Conservation (phyloP, 768 basidiomycete genomes). For the Podaxis sp. region DNA sequence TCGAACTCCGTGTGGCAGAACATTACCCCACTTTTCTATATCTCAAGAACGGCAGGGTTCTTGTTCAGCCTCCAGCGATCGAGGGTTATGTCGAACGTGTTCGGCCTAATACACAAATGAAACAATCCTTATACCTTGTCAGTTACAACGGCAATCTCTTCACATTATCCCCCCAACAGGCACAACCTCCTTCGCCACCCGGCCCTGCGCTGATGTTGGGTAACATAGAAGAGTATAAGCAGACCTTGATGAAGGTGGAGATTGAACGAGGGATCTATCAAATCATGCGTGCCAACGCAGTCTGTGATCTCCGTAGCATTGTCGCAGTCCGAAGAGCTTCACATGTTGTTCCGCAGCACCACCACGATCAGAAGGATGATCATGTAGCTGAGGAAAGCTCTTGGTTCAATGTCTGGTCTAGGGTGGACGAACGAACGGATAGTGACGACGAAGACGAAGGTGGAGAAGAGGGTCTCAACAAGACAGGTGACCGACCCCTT, state of each 20-base stretch:
- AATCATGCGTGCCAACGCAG: slow-evolving; percentile 62
- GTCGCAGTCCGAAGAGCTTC: slow-evolving; percentile 63
- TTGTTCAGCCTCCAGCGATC: slow-evolving; percentile 76
- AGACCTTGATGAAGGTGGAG: slow-evolving; percentile 50
- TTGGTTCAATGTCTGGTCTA: slow-evolving; percentile 33
- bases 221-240: slow-evolving; percentile 28
- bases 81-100: slow-evolving; percentile 87
- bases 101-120: slow-evolving; percentile 53
- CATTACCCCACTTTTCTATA: slow-evolving; percentile 58
- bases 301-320: slow-evolving; percentile 73
- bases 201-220: slow-evolving; percentile 37
- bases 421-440: slow-evolving; percentile 37
- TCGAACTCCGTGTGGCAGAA: slow-evolving; percentile 74
- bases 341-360: slow-evolving; percentile 38
- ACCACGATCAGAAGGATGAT: slow-evolving; percentile 33
- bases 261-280: slow-evolving; percentile 63
- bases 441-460: slow-evolving; percentile 68
- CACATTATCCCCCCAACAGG: slow-evolving; percentile 45
- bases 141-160: slow-evolving; percentile 78
- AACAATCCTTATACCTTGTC: slow-evolving; percentile 65
- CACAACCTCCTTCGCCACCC: slow-evolving; percentile 72
- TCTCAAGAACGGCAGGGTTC: slow-evolving; percentile 42
- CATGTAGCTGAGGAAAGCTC: slow-evolving; percentile 30
- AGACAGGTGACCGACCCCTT: slow-evolving; percentile 40
- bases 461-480: slow-evolving; percentile 53